Conservation (phyloP, 441 rosid genomes). For the Adansonia rubrostipa region DNA sequence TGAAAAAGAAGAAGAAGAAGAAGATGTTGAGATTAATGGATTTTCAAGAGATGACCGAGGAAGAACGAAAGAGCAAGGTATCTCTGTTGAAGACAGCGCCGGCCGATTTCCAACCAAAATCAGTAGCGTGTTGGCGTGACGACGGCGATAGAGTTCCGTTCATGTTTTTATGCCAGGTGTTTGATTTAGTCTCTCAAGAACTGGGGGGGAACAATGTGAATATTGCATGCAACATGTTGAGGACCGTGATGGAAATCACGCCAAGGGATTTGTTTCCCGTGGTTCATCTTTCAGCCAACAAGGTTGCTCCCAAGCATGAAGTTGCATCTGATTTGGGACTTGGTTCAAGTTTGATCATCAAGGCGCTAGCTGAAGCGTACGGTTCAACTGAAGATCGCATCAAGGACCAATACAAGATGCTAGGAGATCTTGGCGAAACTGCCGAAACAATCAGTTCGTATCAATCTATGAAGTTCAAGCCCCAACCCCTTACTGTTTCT, state of each 20-base stretch:
- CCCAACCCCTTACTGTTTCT: constrained; percentile 68
- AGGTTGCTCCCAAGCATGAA: constrained; percentile 81
- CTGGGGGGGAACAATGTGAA: constrained; percentile 69
- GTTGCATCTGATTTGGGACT: constrained; percentile 73
- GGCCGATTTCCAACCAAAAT: constrained; percentile 56
- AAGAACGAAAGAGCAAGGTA: background rate
- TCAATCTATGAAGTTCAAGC: constrained; percentile 82
- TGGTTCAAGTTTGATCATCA: constrained; percentile 70
- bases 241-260: constrained; percentile 71
- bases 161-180: constrained; percentile 61
- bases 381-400: constrained; percentile 72
- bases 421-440: constrained; percentile 85
- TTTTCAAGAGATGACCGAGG: background rate
- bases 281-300: constrained; percentile 71
- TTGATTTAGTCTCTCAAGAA: constrained; percentile 65
- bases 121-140: constrained; percentile 60
- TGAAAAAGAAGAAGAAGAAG: background rate
- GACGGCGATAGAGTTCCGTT: constrained; percentile 77
- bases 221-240: constrained; percentile 71
- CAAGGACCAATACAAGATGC: constrained; percentile 64
- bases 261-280: constrained; percentile 72
- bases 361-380: constrained; percentile 76
- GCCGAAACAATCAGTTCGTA: constrained; percentile 87
- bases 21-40: background rate
- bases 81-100: constrained; percentile 57